Percentiles rank a stretch among this genome's conserved stretches.
Conservation (phyloP, 139 green algal species). For the Volvox reticuliferus region DNA sequence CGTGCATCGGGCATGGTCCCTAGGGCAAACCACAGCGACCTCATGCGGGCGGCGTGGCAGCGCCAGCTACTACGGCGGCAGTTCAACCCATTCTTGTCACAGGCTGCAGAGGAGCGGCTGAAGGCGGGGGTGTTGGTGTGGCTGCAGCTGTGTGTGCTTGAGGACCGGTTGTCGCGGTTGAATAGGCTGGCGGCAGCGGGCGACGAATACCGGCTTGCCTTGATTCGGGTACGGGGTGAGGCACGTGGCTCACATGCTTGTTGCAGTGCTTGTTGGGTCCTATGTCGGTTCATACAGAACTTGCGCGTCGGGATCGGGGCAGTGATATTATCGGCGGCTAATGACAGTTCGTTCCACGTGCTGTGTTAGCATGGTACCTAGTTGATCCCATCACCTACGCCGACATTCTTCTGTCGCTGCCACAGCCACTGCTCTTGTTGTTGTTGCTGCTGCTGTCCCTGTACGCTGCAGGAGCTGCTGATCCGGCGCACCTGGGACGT, state of each 20-base stretch:
- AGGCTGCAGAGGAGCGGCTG: constrained; percentile 15
- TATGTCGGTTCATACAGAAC: too few relatives aligned
- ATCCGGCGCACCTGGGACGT: constrained; percentile 58
- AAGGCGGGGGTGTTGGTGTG: constrained; percentile 49
- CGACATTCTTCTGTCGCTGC: too few relatives aligned
- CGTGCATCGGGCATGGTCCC: not conserved
- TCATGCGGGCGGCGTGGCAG: constrained; percentile 31
- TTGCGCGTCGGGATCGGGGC: too few relatives aligned
- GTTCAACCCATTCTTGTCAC: constrained; percentile 62
- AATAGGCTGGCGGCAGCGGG: constrained; percentile 36
- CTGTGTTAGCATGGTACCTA: too few relatives aligned
- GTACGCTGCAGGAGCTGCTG: constrained; percentile 60
- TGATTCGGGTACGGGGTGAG: constrained; percentile 25
- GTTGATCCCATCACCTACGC: too few relatives aligned
- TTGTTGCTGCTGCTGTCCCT: not conserved
- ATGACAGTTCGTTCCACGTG: too few relatives aligned
- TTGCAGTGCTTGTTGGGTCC: too few relatives aligned
- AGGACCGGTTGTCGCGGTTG: constrained; percentile 66
- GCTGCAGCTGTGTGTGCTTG: constrained; percentile 77
- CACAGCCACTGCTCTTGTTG: not conserved
- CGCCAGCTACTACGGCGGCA: not conserved
- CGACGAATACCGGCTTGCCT: not conserved
- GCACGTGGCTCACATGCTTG: too few relatives aligned
- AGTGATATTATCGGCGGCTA: too few relatives aligned
- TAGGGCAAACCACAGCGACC: constrained; percentile 20